Percentiles rank a stretch among this genome's conserved stretches.
phyloP scores from a whole-genome alignment of 805 yeast species.

The Lachancea nothofagi region DNA sequence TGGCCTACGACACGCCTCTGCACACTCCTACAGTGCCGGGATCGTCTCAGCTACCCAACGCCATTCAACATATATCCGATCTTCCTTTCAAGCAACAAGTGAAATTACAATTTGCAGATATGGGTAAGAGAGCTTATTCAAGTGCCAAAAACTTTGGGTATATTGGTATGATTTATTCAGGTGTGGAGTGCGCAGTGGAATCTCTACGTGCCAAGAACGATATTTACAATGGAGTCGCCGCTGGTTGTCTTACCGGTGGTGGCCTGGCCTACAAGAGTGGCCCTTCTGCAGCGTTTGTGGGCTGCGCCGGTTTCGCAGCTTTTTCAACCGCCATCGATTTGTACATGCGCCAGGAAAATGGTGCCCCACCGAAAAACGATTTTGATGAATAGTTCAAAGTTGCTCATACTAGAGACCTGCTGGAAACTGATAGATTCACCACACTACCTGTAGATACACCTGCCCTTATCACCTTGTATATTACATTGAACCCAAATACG shows the following conservation, averaged over 20 bases:
- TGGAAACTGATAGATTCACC: no score
- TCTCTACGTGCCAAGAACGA: constrained; percentile 85
- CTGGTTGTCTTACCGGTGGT: constrained; percentile 97
- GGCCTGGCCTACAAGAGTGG: constrained; percentile 90
- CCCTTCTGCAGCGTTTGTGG: constrained; percentile 84
- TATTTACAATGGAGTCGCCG: constrained; percentile 82
- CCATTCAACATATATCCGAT: constrained; percentile 59
- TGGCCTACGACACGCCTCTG: constrained; percentile 41
- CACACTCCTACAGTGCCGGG: constrained; percentile 29
- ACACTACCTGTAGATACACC: neutral
- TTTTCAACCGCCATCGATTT: constrained; percentile 84
- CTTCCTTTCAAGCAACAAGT: constrained; percentile 90
- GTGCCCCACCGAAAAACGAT: constrained; percentile 81
- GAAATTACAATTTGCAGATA: constrained; percentile 83
- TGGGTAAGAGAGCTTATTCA: constrained; percentile 83
- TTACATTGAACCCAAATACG: no score
- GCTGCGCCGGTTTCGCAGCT: constrained; percentile 97
- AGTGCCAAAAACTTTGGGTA: constrained; percentile 93
- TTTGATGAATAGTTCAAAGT: constrained; percentile 53
- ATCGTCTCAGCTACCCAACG: constrained; percentile 11
- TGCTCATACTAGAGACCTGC: no score
- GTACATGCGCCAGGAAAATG: constrained; percentile 78
- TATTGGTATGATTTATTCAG: constrained; percentile 85
- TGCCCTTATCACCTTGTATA: neutral
- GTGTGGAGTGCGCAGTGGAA: constrained; percentile 87